Evolutionary conservation across 345 rosid species (phyloP), one percentile per base, ranked within the genome.

Genomic region (Physaria fendleri): DNA sequence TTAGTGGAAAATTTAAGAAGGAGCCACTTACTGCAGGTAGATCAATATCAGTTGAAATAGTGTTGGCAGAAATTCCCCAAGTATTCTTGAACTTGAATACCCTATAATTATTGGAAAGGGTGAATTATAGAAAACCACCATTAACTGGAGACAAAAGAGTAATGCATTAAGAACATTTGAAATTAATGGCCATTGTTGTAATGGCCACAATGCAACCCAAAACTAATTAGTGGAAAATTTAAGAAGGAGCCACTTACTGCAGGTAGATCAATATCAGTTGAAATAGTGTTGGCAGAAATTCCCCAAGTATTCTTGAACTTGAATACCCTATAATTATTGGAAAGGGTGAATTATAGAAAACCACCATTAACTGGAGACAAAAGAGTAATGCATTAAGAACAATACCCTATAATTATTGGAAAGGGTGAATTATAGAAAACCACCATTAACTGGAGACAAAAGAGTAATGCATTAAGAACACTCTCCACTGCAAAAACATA

Each of bases 1-100:
- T 27, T 10, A 57, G 32, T 29, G 42, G n/a, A 29, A 34, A 34
- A 20, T 15, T 32, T n/a, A 30, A 38, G 17, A 52, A 55, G 38
- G 64, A 60, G 48, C 56, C 65, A 65, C 69, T 18, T 55, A 65
- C 69, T 56, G 62, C 69, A 25, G 69, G 69, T 17, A 65, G 48
- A 65, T 65, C 70, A 22, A 65, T 65, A 24, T 65, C 70, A 41
- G 70, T 65, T 34, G 69, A 62, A 55, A 65, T 87, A n/a, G 68
- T 90, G 95, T 71, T 79, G 89, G 73, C 99, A 90, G 73, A 93
- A 93, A 81, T 87, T 93, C 54, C 99, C 97, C 27, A 77, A 71
- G 73, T 93, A 90, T 43, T 93, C 94, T 63, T 87, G 90, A 68
- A 93, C 94, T 93, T 93, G 95, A 76, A 93, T 85, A 47, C 99